Percentiles rank a stretch among this genome's conserved stretches.
Conservation (phyloP, 106 monocot genomes). For the Dendrobium chrysotoxum region DNA sequence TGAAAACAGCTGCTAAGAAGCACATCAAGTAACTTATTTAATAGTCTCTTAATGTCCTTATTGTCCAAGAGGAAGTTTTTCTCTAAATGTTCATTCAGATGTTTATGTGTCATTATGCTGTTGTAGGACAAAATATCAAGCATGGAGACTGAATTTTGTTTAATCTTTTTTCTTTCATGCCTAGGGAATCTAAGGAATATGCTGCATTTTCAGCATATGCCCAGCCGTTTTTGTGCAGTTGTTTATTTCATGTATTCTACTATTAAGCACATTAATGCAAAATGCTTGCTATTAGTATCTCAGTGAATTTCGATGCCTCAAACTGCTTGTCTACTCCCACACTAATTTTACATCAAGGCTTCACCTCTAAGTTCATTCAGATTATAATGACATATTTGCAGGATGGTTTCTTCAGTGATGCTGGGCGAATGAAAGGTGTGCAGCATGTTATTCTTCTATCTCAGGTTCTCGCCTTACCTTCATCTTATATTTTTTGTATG, state of each 20-base stretch:
- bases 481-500: background rate
- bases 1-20: too few relatives aligned
- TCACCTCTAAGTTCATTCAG: background rate
- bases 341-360: background rate
- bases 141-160: background rate
- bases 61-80: too few relatives aligned
- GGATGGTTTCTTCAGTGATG: constrained; percentile 72
- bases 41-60: too few relatives aligned
- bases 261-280: background rate
- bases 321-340: background rate
- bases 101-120: background rate
- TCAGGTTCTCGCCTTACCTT: constrained; percentile 49
- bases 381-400: constrained; percentile 12
- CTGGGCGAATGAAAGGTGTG: constrained; percentile 44
- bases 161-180: background rate
- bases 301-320: background rate
- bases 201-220: background rate
- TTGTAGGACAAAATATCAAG: background rate
- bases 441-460: constrained; percentile 84
- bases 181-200: background rate
- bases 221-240: too few relatives aligned
- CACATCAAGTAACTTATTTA: too few relatives aligned
- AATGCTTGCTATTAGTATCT: background rate
- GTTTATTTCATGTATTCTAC: too few relatives aligned
- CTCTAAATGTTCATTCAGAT: background rate